Evolutionary conservation across 176 grass and related monocot species (phyloP), one percentile per base, ranked within the genome.

Genomic region (Thalia dealbata): DNA sequence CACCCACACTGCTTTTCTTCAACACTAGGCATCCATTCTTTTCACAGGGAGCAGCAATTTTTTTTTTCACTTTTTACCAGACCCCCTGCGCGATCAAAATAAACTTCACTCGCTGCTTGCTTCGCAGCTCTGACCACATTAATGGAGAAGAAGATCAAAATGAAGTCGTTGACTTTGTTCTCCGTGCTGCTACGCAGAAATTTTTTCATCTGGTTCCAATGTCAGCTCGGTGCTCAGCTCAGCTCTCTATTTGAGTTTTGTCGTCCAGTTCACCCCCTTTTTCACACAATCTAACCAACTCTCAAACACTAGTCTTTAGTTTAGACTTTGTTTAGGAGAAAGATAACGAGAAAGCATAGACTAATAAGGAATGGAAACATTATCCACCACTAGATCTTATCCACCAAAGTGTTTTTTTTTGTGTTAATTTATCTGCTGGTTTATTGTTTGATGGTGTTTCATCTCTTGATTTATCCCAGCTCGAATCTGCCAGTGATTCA

Each of bases 1-100:
- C 56, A 26, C 3, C 23, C 80, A 7, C 70, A 29, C n/a, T 29
- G 18, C 68, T 29, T 29, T 60, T 24, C 51, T 23, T 51, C 2
- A 13, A 74, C 59, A 80, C 78, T 61, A 19, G 19, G 21, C 51
- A n/a, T 50, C 71, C 51, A 38, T 16, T 70, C 50, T 13, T 60
- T 76, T 70, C 71, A 35, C 71, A 32, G 32, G 58, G 41, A 62
- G 15, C 1, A 48, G 43, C 52, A 54, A 59, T 21, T 60, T 6
- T 55, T 78, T 38, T 60, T 6, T 55, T 78, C 4, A 38, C 32
- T 38, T 38, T 38, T 38, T 38, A 38, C 32, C 32, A 38, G 32
- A 38, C 32, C 4, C 32, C 32, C 32, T 38, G 32, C 32, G 32
- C 32, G n/a, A 38, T 1, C 32, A 38, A 38, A 38, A 38, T 38